Evolutionary conservation across 2,329 filamentous ascomycete species (phyloP).

Genomic region (Sphaerulina musiva): DNA sequence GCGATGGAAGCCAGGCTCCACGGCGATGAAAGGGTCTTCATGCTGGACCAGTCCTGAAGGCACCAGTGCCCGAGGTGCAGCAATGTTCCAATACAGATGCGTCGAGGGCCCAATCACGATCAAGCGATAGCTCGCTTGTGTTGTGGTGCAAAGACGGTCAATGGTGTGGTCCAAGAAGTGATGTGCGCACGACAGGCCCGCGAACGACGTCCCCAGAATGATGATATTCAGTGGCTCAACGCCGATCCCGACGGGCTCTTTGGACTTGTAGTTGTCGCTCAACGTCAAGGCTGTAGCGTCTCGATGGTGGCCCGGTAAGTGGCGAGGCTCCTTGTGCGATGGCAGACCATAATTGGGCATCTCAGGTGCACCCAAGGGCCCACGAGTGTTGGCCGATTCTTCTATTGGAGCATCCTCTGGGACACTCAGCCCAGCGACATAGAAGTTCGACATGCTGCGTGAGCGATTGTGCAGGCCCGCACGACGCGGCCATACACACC

Average conservation of each 20-base stretch:
- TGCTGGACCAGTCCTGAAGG: conserved; percentile 32
- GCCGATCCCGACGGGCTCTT: conserved; percentile 13
- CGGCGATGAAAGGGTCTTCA: conserved; percentile 33
- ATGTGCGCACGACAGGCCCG: conserved; percentile 35
- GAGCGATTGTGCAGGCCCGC: not conserved
- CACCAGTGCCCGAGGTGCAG: conserved; percentile 35
- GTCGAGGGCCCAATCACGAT: conserved; percentile 34
- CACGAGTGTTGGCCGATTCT: too few relatives aligned
- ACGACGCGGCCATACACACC: not conserved
- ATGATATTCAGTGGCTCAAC: conserved; percentile 33
- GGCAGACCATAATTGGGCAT: too few relatives aligned
- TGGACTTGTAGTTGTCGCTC: not conserved
- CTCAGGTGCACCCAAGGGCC: too few relatives aligned
- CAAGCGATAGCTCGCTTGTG: conserved; percentile 25
- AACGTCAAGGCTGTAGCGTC: not conserved
- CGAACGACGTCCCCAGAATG: conserved; percentile 37
- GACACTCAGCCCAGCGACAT: not conserved
- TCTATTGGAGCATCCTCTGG: not conserved
- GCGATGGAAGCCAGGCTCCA: conserved; percentile 32
- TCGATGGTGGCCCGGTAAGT: not conserved
- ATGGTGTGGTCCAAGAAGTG: conserved; percentile 33
- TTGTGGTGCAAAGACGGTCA: conserved; percentile 26
- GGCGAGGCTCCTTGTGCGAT: not conserved
- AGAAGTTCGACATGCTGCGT: not conserved
- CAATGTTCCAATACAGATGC: conserved; percentile 37